Percentiles rank a stretch among this genome's conserved stretches.
Conservation (phyloP, 176 grass and related monocot genomes). For the Coix lacrymajobi region DNA sequence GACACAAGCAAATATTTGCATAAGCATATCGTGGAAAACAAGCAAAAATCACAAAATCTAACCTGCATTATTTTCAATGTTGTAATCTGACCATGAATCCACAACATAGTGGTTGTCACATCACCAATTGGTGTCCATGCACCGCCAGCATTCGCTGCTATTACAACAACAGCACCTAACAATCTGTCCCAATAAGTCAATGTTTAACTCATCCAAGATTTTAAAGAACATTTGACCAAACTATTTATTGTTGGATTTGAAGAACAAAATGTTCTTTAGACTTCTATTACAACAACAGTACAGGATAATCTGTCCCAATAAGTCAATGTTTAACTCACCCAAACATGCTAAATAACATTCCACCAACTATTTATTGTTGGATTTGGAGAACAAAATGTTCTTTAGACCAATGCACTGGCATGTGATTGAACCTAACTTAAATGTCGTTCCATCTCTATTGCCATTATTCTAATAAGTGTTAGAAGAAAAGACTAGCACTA, state of each 20-base stretch:
- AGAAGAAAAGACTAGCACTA: neutral
- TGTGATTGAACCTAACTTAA: neutral
- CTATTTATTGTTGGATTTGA: neutral
- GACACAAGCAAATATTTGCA: slow-evolving; percentile 1
- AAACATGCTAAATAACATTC: slow-evolving; percentile 15
- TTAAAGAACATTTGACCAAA: neutral
- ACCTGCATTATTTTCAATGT: slow-evolving; percentile 84
- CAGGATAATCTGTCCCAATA: slow-evolving; percentile 81
- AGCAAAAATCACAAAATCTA: slow-evolving; percentile 20
- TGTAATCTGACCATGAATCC: slow-evolving; percentile 93
- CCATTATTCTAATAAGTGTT: neutral
- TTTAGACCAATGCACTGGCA: neutral
- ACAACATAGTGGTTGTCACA: slow-evolving; percentile 97
- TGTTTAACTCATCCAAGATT: slow-evolving; percentile 12
- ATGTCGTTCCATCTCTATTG: neutral
- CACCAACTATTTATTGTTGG: neutral
- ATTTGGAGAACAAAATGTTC: neutral
- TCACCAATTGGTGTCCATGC: slow-evolving; percentile 99
- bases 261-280: neutral
- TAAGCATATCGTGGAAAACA: neutral
- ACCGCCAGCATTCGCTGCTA: slow-evolving; percentile 93
- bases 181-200: slow-evolving; percentile 63
- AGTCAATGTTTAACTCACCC: slow-evolving; percentile 17
- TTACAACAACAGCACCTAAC: slow-evolving; percentile 88
- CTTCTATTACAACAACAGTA: slow-evolving; percentile 78